phyloP scores from a whole-genome alignment of 2,329 filamentous ascomycete genomes.

The Aspergillus flavus region DNA sequence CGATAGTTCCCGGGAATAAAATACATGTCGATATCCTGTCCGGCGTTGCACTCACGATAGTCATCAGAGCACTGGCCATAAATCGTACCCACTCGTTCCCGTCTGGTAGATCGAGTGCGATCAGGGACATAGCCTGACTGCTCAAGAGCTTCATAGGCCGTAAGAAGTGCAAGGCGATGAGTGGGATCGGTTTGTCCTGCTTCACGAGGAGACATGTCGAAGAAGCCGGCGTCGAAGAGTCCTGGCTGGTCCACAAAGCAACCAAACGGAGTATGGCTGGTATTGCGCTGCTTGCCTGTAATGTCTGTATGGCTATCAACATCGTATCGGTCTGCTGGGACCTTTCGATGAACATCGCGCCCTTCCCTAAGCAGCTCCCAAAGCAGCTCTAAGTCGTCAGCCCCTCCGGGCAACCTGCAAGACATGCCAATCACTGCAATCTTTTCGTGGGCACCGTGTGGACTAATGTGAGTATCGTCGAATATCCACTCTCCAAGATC shows the following conservation, averaged over 20 bases:
- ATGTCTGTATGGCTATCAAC: constrained; percentile 36
- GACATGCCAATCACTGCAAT: constrained; percentile 31
- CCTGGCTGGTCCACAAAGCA: constrained; percentile 42
- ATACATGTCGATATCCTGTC: constrained; percentile 70
- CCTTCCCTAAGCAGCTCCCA: constrained; percentile 41
- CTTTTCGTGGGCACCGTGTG: constrained; percentile 15
- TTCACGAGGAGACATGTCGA: constrained; percentile 62
- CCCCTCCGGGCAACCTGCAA: constrained; percentile 24
- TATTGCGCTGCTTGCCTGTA: constrained; percentile 35
- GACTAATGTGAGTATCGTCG: not conserved
- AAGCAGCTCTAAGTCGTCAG: constrained; percentile 30
- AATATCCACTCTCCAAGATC: not conserved
- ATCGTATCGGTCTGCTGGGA: constrained; percentile 40
- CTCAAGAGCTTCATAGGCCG: constrained; percentile 78
- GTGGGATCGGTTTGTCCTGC: constrained; percentile 78
- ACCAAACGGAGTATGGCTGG: constrained; percentile 35
- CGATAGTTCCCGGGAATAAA: constrained; percentile 64
- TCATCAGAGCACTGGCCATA: constrained; percentile 73
- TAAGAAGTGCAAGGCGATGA: constrained; percentile 73
- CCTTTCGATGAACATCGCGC: constrained; percentile 30
- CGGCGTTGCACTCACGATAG: constrained; percentile 66
- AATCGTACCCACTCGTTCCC: constrained; percentile 67
- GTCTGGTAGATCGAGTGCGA: constrained; percentile 64
- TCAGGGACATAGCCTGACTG: constrained; percentile 74
- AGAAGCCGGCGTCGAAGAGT: constrained; percentile 44